Base-by-base conservation (phyloP, 176 grass and related monocot species). In the Triticum urartu region DNA sequence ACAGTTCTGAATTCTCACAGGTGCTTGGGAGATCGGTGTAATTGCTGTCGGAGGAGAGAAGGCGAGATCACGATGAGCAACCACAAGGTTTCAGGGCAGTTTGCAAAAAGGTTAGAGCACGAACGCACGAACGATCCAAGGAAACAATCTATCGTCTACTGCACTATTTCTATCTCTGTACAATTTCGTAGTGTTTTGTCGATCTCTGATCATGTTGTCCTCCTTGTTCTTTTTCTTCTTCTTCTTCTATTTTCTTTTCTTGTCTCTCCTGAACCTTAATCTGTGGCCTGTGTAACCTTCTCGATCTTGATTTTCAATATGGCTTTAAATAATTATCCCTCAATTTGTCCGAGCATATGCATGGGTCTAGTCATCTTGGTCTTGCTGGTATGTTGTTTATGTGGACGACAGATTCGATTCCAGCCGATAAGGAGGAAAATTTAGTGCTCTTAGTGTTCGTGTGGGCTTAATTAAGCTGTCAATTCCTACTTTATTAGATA, bases 71-170 rank as follows among this genome's bases (percentile, higher is more conserved):
- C 82, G 76, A 77, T 80, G 66, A 42, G 82, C 67, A 60, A 14
- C 77, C 80, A 66, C 72, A 81, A 79, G 68, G 86, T 58, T 87
- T 86, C 69, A 60, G 22, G 64, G 80, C 48, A 82, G 64, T 17
- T 76, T 75, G 88, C 94, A 56, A 90, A 83, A 97, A 97, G 95
- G 95, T 97, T 94, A 97, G 92, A 88, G 77, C 65, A 87, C 24
- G 64, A 60, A 87, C 24, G 47, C 84, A 79, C 71, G 83, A 50
- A 88, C 64, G 24, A 84, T 34, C 81, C 80, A 72, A 77, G 73
- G 39, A 81, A 86, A 68, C 70, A 58, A 76, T 88, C 68, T 89
- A 86, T 87, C 60, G 60, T 24, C 84, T 85, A 85, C 45, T 54
- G 80, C 72, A 79, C 81, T 71, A 89, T 92, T 92, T 83, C 80